A percentile compares a stretch with the other conserved stretches of the same genome.
phyloP scores from a whole-genome alignment of 108 stramenopile species.

The Cyclotella sp. region DNA sequence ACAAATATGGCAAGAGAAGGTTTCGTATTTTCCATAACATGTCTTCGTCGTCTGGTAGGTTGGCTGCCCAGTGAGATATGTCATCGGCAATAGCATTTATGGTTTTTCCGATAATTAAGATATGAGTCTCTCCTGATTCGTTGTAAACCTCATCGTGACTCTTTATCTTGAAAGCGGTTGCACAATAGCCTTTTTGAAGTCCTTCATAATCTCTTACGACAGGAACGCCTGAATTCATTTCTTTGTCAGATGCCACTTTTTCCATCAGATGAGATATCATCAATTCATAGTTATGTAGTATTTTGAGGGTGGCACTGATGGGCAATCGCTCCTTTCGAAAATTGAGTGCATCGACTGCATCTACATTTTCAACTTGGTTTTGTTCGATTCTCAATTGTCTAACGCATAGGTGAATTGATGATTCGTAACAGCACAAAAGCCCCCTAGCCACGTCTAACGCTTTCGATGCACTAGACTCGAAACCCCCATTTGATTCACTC shows the following conservation, averaged over 20 bases:
- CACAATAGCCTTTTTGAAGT: too few relatives aligned
- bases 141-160: too few relatives aligned
- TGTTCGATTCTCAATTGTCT: background rate
- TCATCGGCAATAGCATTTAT: slow-evolving; percentile 19
- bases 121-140: background rate
- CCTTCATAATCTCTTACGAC: too few relatives aligned
- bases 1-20: slow-evolving; percentile 29
- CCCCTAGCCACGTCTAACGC: slow-evolving; percentile 3
- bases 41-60: slow-evolving; percentile 25
- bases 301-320: slow-evolving; percentile 10
- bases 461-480: background rate
- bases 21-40: slow-evolving; percentile 28
- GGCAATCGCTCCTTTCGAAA: background rate
- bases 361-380: background rate
- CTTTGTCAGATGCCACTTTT: background rate
- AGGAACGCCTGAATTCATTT: background rate
- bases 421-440: slow-evolving; percentile 26
- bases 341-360: too few relatives aligned
- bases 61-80: slow-evolving; percentile 18
- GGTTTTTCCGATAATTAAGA: background rate
- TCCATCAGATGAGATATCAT: slow-evolving; percentile 33
- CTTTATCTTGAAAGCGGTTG: too few relatives aligned
- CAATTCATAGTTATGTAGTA: slow-evolving; percentile 34
- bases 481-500: too few relatives aligned
- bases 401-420: slow-evolving; percentile 28